Base-by-base conservation (phyloP, 805 yeast genomes). In the Blastobotrys parvus region DNA sequence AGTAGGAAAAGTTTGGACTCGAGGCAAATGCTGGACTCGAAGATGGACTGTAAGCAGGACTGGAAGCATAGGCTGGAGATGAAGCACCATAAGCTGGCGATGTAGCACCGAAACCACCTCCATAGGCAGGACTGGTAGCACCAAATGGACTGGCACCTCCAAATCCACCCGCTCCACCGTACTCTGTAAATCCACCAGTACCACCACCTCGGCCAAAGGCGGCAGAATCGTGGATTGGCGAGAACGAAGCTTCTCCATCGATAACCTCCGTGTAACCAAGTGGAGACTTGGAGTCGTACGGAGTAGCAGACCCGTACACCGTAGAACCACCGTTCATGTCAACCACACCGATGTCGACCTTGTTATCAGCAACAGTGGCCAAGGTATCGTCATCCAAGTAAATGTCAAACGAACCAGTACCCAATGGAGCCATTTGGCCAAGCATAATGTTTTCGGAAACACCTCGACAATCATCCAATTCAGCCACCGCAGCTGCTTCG, bases 401-500 rank as follows among this genome's bases (percentile, higher is more conserved):
- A 31, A 92, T 90, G 61, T 92, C 97, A 60, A 92, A 92, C 0
- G 95, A 82, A 61, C 99, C 99, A 2, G 99, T 92, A 65, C 99
- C 99, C 55, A 92, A 77, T 47, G 98, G 97, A 18, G 98, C 97
- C 74, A 92, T 77, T 72, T 92, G 98, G 40, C 99, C 99, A 59
- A 92, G 76, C 71, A 92, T 86, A 46, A 92, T 95, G 61, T 92
- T 92, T 64, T 92, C 97, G 31, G 98, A 92, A 48, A 92, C 95
- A 73, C 99, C 99, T 53, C 88, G 85, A 67, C 99, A 92, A 54
- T 92, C 97, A 68, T 92, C 99, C 45, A 92, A 70, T 61, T 92
- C 99, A 16, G 97, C 98, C 35, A 94, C 78, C 3, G 97, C 95
- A 63, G 96, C 98, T 16, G 99, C 99, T 60, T 92, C 98, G 56